phyloP scores from a whole-genome alignment of 345 rosid species.

The Camelina hispida region DNA sequence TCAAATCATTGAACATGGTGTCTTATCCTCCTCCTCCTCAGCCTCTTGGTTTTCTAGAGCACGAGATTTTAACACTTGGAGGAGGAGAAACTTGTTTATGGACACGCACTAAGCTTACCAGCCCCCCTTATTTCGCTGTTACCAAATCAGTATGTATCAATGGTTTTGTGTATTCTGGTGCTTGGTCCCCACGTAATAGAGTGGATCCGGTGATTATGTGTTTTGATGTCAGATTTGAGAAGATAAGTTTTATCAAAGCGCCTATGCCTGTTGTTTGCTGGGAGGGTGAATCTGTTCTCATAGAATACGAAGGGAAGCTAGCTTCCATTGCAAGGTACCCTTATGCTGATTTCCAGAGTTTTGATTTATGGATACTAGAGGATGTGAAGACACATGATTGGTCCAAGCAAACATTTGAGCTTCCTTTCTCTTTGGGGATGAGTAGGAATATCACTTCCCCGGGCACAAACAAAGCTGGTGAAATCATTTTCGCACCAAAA shows the following conservation, averaged over 20 bases:
- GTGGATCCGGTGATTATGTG: neutral
- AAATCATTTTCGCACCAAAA: neutral
- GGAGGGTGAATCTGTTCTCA: neutral
- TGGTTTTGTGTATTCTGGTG: neutral
- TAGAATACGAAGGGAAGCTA: neutral
- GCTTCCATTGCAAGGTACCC: neutral
- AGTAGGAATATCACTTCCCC: neutral
- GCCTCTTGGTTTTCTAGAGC: neutral
- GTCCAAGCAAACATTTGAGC: neutral
- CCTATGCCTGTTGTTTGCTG: neutral
- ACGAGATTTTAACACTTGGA: neutral
- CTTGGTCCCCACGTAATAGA: conserved; percentile 3
- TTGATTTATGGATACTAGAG: conserved; percentile 5
- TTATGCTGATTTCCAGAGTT: neutral
- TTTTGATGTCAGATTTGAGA: conserved; percentile 2
- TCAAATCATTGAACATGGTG: neutral
- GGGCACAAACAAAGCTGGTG: neutral
- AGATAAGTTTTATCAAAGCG: neutral
- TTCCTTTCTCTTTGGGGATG: neutral
- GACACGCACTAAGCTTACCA: neutral
- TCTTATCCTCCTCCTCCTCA: neutral
- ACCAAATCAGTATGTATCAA: neutral
- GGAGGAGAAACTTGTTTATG: neutral
- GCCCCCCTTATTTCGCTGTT: neutral
- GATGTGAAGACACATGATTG: neutral